Base-by-base conservation (phyloP, 768 basidiomycete species). In the Mrakia gelida region DNA sequence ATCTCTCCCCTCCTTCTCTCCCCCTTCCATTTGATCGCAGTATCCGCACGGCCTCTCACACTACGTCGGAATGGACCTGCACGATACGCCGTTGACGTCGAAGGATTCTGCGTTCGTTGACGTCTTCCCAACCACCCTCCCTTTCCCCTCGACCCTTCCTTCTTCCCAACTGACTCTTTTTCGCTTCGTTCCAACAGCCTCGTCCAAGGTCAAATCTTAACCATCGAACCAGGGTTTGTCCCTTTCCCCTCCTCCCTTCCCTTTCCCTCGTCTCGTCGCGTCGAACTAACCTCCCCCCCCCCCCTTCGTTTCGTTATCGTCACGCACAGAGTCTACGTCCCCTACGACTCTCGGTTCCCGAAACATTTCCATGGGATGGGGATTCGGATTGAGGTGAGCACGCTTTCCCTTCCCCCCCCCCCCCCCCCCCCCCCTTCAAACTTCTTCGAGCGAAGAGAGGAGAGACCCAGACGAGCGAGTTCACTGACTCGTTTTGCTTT, bases 11-110 rank as follows among this genome's bases (percentile, higher is more conserved):
- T 41, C 16, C 3, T 43, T n/a, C 16, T 32, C 16, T 43, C 28
- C 21, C 38, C 26, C 43, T n/a, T 7, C 61, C 34, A 32, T 21
- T 61, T 10, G 23, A n/a, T 23, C 61, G 74, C 62, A 85, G 81
- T 99, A 98, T 82, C 97, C 97, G 0, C 97, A 99, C 86, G 94
- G 90, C 80, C 84, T 99, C 68, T 90, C 92, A 38, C 97, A 99
- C 85, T 92, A 92, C 10, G 91, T 98, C 54, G 97, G 97, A 9
- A 90, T 97, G 71, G 96, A 98, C 85, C 83, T 98, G 74, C 96
- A 98, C 81, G 97, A 98, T 82, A 92, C 93, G 65, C 83, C 84
- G 28, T 81, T 83, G 4, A 82, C 83, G 30, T 81, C 82, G 67
- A 79, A 85, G 49, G 82, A 81, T 71, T 81, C 84, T 45, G 80